Conservation (phyloP, 768 basidiomycete genomes). For the Termitomyces sp. region DNA sequence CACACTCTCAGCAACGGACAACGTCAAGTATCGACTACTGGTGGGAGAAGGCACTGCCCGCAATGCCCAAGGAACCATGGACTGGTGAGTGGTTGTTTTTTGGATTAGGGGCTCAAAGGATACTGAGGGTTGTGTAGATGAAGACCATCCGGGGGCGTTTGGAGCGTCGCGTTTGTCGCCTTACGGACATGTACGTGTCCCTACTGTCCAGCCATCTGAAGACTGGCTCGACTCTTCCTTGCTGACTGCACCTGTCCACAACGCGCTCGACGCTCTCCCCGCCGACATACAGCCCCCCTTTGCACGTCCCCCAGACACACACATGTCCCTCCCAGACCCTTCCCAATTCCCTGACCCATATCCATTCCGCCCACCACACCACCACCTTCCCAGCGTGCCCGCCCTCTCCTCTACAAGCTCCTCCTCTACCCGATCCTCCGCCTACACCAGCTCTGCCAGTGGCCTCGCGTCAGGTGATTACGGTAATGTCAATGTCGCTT, state of each 20-base stretch:
- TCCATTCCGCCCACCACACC: slow-evolving; percentile 50
- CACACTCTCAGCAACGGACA: slow-evolving; percentile 5
- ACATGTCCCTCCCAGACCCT: slow-evolving; percentile 51
- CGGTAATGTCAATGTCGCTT: slow-evolving; percentile 59
- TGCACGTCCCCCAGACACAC: slow-evolving; percentile 36
- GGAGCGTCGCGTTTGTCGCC: slow-evolving; percentile 28
- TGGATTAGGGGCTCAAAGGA: slow-evolving; percentile 12
- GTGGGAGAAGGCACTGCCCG: slow-evolving; percentile 32
- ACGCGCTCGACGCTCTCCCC: slow-evolving; percentile 4
- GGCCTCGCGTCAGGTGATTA: slow-evolving; percentile 55
- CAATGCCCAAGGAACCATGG: slow-evolving; percentile 21
- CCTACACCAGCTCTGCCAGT: slow-evolving; percentile 71
- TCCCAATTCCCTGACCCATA: slow-evolving; percentile 70
- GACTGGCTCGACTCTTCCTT: slow-evolving; percentile 18
- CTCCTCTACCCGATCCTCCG: slow-evolving; percentile 72
- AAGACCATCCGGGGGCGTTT: slow-evolving; percentile 23
- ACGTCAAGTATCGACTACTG: slow-evolving; percentile 14
- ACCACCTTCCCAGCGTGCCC: slow-evolving; percentile 42
- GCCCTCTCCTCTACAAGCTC: slow-evolving; percentile 68
- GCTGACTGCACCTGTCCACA: slow-evolving; percentile 1
- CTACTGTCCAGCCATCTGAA: slow-evolving; percentile 26
- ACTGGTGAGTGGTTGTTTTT: slow-evolving; percentile 10
- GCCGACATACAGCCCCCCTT: slow-evolving; percentile 26
- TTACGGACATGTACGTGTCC: slow-evolving; percentile 31
- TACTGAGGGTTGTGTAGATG: slow-evolving; percentile 13